A percentile compares a stretch with the other conserved stretches of the same genome.
Evolutionary conservation across 441 rosid genomes (phyloP).

Genomic region (Pelargonium australe): DNA sequence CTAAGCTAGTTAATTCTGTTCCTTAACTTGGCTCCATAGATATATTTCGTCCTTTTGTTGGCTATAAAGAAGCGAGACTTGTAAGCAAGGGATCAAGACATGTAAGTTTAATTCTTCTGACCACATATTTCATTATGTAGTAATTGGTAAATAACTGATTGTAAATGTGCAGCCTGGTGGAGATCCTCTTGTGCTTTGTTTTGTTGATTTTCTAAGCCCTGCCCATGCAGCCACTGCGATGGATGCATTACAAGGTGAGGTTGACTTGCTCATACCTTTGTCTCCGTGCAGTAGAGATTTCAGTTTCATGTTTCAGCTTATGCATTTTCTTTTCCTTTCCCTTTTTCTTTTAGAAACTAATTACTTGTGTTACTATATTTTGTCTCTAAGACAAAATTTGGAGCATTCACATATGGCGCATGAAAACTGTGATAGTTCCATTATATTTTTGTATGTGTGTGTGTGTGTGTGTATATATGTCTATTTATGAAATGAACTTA

Average conservation of each 20-base stretch:
- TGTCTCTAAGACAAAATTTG: neutral
- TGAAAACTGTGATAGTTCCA: neutral
- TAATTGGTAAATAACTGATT: neutral
- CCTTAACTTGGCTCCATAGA: slow-evolving; percentile 37
- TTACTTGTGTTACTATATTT: neutral
- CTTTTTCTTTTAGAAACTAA: too few relatives aligned
- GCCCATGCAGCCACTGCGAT: slow-evolving; percentile 60
- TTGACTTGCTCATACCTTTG: slow-evolving; percentile 7
- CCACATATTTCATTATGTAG: neutral
- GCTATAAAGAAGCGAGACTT: slow-evolving; percentile 64
- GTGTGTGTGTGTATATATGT: neutral
- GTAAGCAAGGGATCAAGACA: slow-evolving; percentile 58
- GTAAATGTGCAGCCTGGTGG: slow-evolving; percentile 44
- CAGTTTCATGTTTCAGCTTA: neutral
- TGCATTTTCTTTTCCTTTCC: neutral
- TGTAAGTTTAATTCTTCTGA: slow-evolving; percentile 28
- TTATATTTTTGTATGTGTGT: neutral
- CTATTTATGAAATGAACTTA: too few relatives aligned
- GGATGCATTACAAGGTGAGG: slow-evolving; percentile 66
- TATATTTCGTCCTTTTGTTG: slow-evolving; percentile 66
- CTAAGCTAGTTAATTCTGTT: slow-evolving; percentile 12
- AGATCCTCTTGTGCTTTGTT: slow-evolving; percentile 48
- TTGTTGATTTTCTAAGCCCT: slow-evolving; percentile 63
- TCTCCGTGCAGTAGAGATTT: neutral
- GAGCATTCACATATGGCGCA: neutral